Percentiles rank a stretch among this genome's conserved stretches.
These are phyloP conservation scores for Trypanosoma rangeli DNA, from an alignment of 208 protist genomes.

Conservation along the genomic window DNA sequence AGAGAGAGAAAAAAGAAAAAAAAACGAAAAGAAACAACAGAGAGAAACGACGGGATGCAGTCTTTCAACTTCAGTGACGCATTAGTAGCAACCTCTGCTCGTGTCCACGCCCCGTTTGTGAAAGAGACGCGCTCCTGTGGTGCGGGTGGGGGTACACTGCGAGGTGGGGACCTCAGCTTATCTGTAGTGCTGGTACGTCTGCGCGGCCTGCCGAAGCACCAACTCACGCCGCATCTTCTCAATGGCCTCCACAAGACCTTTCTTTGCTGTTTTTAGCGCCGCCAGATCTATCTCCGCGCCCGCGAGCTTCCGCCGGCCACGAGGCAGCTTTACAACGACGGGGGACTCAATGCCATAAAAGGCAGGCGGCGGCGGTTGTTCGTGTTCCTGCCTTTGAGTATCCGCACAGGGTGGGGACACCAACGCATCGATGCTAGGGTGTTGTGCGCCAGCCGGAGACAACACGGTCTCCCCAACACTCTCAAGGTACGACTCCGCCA, in stretches of 20 bases:
- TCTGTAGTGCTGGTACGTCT: conserved; percentile 39
- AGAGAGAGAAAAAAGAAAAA: too few species aligned
- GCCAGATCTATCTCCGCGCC: conserved; percentile 53
- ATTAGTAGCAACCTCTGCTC: conserved; percentile 2
- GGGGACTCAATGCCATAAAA: neutral
- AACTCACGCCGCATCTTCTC: conserved; percentile 56
- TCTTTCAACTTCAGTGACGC: neutral
- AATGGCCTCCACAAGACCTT: conserved; percentile 48
- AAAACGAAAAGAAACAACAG: too few species aligned
- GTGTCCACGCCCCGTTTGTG: too few species aligned
- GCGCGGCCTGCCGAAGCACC: conserved; percentile 46
- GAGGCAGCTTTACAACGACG: conserved; percentile 15
- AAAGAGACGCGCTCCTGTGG: neutral
- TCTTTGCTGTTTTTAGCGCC: conserved; percentile 40
- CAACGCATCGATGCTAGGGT: too few species aligned
- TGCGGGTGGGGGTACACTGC: neutral
- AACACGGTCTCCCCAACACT: conserved; percentile 30
- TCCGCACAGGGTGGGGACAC: too few species aligned
- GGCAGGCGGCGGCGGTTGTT: neutral
- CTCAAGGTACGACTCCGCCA: conserved; percentile 49
- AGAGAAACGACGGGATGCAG: conserved; percentile 6
- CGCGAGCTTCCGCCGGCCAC: conserved; percentile 37
- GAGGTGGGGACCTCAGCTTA: neutral
- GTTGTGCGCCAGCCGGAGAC: neutral
- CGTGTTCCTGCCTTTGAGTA: conserved; percentile 1